Evolutionary conservation across 2,329 filamentous ascomycete species (phyloP), one percentile per base, ranked within the genome.

Genomic region (Leptographium flavum): DNA sequence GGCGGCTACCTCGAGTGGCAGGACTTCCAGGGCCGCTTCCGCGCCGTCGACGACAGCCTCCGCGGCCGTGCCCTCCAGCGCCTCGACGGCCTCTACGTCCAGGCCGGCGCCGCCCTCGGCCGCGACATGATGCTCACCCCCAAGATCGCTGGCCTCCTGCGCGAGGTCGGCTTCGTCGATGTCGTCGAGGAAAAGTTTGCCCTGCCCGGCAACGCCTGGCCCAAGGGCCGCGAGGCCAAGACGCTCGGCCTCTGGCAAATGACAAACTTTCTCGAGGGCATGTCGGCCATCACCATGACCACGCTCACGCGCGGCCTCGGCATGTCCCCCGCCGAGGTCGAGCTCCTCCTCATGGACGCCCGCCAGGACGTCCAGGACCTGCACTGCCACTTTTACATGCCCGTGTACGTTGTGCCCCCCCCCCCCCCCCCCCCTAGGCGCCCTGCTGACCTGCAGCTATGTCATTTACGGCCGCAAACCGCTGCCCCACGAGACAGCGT

Each of bases 1-100:
- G 59, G 59, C 23, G 59, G 58, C n/a, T 62, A 56, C 53, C 51
- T 58, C 42, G 60, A 63, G 52, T 58, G 61, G 46, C 60, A 58
- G 25, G 60, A 63, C 50, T 62, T 57, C 57, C 50, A 58, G 25
- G 51, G 57, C 39, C 45, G 56, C 15, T 53, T 59, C 4, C 53
- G 58, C 32, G 59, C 58, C 5, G 52, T 60, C 6, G 55, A 63
- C 48, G 54, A 52, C 40, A 58, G 59, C 3, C 50, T 61, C 11
- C 45, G 57, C 5, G 58, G 57, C 47, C 60, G 53, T 7, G 55
- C 56, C 2, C 54, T 61, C 39, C 52, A 56, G 11, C 55, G 51
- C 28, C 60, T 60, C 54, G 59, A 59, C 45, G 33, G 37, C 3
- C 53, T 59, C 4, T 62, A 45, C 49, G 48, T 21, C 45, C 56